phyloP scores from a whole-genome alignment of 805 yeast genomes.

The Myxozyma udenii region DNA sequence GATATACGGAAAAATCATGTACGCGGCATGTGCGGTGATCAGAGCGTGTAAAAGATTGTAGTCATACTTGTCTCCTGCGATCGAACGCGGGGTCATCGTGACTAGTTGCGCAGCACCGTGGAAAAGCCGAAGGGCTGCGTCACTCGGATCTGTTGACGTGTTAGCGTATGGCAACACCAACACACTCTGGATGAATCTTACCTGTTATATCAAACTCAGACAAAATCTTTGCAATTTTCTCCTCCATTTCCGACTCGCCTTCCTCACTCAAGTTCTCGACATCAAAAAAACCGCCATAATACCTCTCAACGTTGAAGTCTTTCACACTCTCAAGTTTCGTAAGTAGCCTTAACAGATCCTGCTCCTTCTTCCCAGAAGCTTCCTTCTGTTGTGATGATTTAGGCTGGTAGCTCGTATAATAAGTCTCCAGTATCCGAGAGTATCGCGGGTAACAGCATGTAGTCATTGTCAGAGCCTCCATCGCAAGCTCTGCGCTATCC shows the following conservation, averaged over 20 bases:
- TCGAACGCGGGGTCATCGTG: slow-evolving; percentile 28
- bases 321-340: no score
- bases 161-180: not conserved
- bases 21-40: slow-evolving; percentile 34
- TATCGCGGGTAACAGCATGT: slow-evolving; percentile 28
- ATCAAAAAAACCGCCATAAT: not conserved
- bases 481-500: slow-evolving; percentile 38
- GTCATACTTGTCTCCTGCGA: no score
- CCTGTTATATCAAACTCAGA: slow-evolving; percentile 27
- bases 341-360: no score
- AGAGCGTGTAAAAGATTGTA: slow-evolving; percentile 36
- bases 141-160: slow-evolving; percentile 12
- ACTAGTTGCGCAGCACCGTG: slow-evolving; percentile 29
- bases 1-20: slow-evolving; percentile 15
- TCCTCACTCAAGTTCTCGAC: slow-evolving; percentile 12
- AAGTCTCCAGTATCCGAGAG: not conserved
- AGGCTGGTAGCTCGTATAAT: no score
- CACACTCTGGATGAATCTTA: not conserved
- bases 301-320: slow-evolving; percentile 10
- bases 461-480: slow-evolving; percentile 36
- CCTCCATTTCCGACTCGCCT: slow-evolving; percentile 5
- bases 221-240: slow-evolving; percentile 17
- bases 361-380: no score
- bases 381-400: no score
- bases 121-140: slow-evolving; percentile 26